phyloP scores from a whole-genome alignment of 108 stramenopile genomes.

The Discostella stelligeroides region DNA sequence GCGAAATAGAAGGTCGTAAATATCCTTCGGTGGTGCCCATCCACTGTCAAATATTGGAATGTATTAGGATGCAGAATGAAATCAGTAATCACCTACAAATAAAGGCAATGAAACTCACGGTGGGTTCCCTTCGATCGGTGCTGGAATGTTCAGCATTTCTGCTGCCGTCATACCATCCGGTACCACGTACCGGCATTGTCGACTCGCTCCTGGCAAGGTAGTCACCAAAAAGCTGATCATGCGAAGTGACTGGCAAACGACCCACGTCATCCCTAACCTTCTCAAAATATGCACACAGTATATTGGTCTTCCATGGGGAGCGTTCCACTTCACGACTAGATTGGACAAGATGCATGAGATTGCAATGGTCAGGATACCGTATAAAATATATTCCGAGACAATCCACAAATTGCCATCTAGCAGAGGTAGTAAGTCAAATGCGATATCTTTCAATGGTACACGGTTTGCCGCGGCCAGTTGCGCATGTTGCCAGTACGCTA shows the following conservation, averaged over 20 bases:
- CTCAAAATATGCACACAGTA: constrained; percentile 28
- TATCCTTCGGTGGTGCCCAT: constrained; percentile 27
- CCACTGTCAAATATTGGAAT: constrained; percentile 11
- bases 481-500: constrained; percentile 30
- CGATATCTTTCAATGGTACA: constrained; percentile 22
- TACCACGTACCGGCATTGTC: constrained; percentile 39
- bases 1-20: constrained; percentile 26
- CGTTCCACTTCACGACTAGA: constrained; percentile 29
- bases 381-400: constrained; percentile 38
- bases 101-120: constrained; percentile 5
- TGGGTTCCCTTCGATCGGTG: constrained; percentile 17
- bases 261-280: constrained; percentile 30
- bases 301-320: constrained; percentile 29
- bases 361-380: constrained; percentile 20
- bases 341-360: constrained; percentile 10
- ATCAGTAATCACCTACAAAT: background rate
- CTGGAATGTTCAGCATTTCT: constrained; percentile 15
- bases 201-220: constrained; percentile 34
- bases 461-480: constrained; percentile 29
- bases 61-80: background rate
- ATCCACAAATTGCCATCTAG: constrained; percentile 28
- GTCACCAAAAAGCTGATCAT: constrained; percentile 32
- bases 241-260: constrained; percentile 35
- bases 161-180: constrained; percentile 36
- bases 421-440: constrained; percentile 19